Conservation (phyloP, 371 early-diverging fungal species). For the Haplosporangium sp. region DNA sequence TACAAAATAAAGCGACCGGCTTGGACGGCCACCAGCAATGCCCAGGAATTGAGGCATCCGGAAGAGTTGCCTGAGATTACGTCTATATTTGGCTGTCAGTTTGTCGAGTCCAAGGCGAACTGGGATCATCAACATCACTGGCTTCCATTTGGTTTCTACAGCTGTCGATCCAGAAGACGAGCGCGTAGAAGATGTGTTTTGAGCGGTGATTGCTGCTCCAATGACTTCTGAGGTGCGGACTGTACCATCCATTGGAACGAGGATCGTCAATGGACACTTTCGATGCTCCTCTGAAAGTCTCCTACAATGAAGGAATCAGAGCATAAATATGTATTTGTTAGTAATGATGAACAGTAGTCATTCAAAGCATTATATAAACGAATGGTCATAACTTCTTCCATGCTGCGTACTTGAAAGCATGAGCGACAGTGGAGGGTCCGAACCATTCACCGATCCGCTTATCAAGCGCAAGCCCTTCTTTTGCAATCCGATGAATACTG, state of each 20-base stretch:
- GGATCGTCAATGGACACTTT: constrained; percentile 30
- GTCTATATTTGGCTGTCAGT: constrained; percentile 81
- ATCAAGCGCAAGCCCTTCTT: constrained; percentile 80
- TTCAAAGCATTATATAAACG: too few relatives aligned
- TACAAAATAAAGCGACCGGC: constrained; percentile 43
- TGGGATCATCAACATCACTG: constrained; percentile 86
- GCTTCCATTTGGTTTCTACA: constrained; percentile 58
- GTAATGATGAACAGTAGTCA: not conserved
- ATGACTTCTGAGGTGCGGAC: constrained; percentile 12
- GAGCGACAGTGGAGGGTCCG: constrained; percentile 92
- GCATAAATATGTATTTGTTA: not conserved
- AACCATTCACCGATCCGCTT: constrained; percentile 97
- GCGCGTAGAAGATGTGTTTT: too few relatives aligned
- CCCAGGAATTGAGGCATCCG: constrained; percentile 83
- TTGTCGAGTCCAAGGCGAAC: constrained; percentile 88
- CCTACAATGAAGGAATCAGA: constrained; percentile 3
- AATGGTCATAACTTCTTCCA: too few relatives aligned
- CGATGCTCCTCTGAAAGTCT: constrained; percentile 24
- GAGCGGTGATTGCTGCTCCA: constrained; percentile 3
- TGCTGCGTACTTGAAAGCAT: constrained; percentile 80
- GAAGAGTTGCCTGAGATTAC: constrained; percentile 70
- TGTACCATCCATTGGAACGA: constrained; percentile 31
- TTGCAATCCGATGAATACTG: constrained; percentile 90
- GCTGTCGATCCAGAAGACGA: not conserved
- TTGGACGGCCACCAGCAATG: constrained; percentile 79